Conservation (phyloP, 1,139 yeast genomes). For the Blastobotrys apis region DNA sequence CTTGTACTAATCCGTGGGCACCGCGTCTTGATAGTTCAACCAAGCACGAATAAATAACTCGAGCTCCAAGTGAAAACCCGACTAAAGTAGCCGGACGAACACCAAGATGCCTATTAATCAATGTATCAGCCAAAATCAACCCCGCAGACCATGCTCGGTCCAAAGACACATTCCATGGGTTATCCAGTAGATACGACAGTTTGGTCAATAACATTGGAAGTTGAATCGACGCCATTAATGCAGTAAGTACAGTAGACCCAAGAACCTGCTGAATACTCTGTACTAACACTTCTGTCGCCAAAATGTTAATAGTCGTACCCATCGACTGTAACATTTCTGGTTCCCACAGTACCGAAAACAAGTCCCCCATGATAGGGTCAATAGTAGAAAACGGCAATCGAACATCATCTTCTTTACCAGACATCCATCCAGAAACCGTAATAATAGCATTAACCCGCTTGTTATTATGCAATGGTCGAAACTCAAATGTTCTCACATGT, state of each 20-base stretch:
- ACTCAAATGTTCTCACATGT: constrained; percentile 89
- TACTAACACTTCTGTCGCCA: constrained; percentile 90
- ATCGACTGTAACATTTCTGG: constrained; percentile 95
- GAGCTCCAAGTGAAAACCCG: constrained; percentile 91
- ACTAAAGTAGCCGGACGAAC: constrained; percentile 88
- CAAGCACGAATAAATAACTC: constrained; percentile 87
- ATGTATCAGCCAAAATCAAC: constrained; percentile 80
- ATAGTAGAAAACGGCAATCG: constrained; percentile 93
- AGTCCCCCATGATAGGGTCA: constrained; percentile 97
- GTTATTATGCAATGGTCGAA: constrained; percentile 87
- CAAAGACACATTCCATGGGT: constrained; percentile 96
- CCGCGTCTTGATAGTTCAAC: constrained; percentile 81
- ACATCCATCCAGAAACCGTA: constrained; percentile 99
- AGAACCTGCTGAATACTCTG: constrained; percentile 92
- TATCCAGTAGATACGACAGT: constrained; percentile 82
- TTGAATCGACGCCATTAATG: constrained; percentile 93
- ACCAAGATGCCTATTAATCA: constrained; percentile 83
- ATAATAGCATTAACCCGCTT: constrained; percentile 80
- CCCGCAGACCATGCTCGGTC: constrained; percentile 99
- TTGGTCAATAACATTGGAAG: constrained; percentile 89
- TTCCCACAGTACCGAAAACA: constrained; percentile 91
- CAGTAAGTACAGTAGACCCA: constrained; percentile 88
- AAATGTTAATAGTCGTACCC: constrained; percentile 91
- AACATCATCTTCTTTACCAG: constrained; percentile 91
- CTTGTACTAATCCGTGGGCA: constrained; percentile 84